Evolutionary conservation across 257 asterid species (phyloP).

Genomic region (Gentiana straminea): DNA sequence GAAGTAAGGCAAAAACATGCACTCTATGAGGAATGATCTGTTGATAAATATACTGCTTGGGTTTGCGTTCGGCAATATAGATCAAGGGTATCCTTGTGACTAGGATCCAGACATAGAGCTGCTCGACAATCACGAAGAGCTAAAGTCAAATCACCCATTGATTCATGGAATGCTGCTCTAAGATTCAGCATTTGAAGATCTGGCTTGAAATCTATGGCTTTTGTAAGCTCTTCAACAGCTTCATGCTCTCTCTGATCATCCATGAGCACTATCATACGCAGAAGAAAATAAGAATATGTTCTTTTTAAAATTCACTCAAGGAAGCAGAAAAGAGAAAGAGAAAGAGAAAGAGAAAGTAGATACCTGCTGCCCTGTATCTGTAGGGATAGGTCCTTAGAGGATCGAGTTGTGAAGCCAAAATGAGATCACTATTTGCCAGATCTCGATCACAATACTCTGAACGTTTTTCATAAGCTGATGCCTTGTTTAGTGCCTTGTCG

Average conservation of each 20-base stretch:
- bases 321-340: slow-evolving; percentile 1
- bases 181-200: slow-evolving; percentile 52
- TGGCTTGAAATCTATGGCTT: slow-evolving; percentile 46
- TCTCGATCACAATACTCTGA: slow-evolving; percentile 42
- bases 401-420: slow-evolving; percentile 33
- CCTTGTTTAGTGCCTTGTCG: slow-evolving; percentile 42
- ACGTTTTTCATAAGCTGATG: slow-evolving; percentile 45
- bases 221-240: slow-evolving; percentile 45
- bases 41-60: slow-evolving; percentile 12
- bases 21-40: slow-evolving; percentile 1
- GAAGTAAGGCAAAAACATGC: too few relatives aligned
- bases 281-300: not conserved
- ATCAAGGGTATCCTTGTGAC: slow-evolving; percentile 48
- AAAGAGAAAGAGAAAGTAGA: not conserved
- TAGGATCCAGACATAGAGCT: slow-evolving; percentile 54
- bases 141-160: slow-evolving; percentile 34
- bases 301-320: slow-evolving; percentile 7
- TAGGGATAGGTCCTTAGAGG: slow-evolving; percentile 42
- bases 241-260: slow-evolving; percentile 46
- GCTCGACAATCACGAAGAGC: slow-evolving; percentile 50
- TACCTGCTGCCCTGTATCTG: slow-evolving; percentile 51
- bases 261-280: slow-evolving; percentile 34
- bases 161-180: slow-evolving; percentile 51
- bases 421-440: slow-evolving; percentile 36
- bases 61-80: slow-evolving; percentile 31